phyloP scores from a whole-genome alignment of 352 stramenopile genomes.

The Aphanomyces euteiches region DNA sequence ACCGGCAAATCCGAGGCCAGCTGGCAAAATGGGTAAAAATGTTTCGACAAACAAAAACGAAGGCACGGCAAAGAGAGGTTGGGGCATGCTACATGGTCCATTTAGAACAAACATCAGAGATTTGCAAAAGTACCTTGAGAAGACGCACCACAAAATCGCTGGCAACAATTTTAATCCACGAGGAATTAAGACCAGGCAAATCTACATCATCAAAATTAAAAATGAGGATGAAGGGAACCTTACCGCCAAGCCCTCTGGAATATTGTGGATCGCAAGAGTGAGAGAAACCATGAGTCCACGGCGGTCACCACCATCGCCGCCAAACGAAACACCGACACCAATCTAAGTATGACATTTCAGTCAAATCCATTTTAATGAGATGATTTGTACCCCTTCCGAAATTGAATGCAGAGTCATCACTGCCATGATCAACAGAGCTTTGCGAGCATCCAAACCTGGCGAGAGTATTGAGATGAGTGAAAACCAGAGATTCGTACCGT shows the following conservation, averaged over 20 bases:
- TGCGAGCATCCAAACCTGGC: constrained; percentile 78
- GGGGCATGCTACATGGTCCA: constrained; percentile 58
- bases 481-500: constrained; percentile 32
- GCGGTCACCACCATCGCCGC: constrained; percentile 88
- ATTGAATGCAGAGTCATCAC: constrained; percentile 99
- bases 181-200: constrained; percentile 93
- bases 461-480: constrained; percentile 33
- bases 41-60: constrained; percentile 91
- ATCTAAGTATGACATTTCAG: constrained; percentile 38
- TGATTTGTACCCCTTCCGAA: constrained; percentile 88
- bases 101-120: not conserved
- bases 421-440: constrained; percentile 96
- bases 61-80: constrained; percentile 97
- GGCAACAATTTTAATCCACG: constrained; percentile 87
- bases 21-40: constrained; percentile 93
- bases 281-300: constrained; percentile 96
- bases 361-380: not conserved
- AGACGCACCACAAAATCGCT: constrained; percentile 85
- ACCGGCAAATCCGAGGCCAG: constrained; percentile 95
- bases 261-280: constrained; percentile 98
- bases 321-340: constrained; percentile 97
- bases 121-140: constrained; percentile 46
- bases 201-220: constrained; percentile 31
- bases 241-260: constrained; percentile 95
- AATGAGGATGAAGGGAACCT: not conserved